Base-by-base conservation (phyloP, 2,329 filamentous ascomycete genomes). In the Scorias spongiosa region DNA sequence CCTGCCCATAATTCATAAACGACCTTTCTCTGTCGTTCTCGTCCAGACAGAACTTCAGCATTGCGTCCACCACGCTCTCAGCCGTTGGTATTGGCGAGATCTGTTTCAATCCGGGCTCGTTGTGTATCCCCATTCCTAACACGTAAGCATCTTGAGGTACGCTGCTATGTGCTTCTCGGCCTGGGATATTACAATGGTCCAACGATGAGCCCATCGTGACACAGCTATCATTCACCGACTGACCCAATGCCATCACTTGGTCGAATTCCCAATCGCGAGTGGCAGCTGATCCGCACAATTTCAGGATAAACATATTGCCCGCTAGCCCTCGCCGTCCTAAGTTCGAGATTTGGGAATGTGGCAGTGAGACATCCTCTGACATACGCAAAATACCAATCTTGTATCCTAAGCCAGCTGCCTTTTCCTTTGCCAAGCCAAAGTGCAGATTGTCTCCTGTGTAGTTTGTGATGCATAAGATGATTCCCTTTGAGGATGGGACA, bases 101-200 rank as follows among this genome's bases (percentile, higher is more conserved):
- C 39, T 66, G 67, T 48, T 64, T 59, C 12, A 70, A 57, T 8
- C 67, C 66, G 5, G 69, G 67, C 53, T 72, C 69, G 42, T 71
- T 71, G 49, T 72, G 69, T 42, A 71, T 71, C 2, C 69, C 69
- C 60, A 71, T 69, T 1, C 64, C 58, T 4, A 72, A 63, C 0
- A 66, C 61, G 34, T 58, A 57, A 1, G 56, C 49, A 30, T 60
- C 51, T 15, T 57, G 47, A 10, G 58, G 57, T n/a, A 63, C 53
- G 10, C 53, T 49, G 49, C 73, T 66, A 45, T 74, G 70, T 6
- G 69, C 67, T 29, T 68, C 64, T 45, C 69, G 52, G 10, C 69
- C 70, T 2, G 69, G 70, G 2, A 74, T 69, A 49, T 72, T 69
- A 51, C 70, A 73, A 51, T 72, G 69, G 51, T 74, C 69, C 12